A percentile compares a stretch with the other conserved stretches of the same genome.
Conservation (phyloP, 73 alveolate species). For the Tetrahymena thermophila region DNA sequence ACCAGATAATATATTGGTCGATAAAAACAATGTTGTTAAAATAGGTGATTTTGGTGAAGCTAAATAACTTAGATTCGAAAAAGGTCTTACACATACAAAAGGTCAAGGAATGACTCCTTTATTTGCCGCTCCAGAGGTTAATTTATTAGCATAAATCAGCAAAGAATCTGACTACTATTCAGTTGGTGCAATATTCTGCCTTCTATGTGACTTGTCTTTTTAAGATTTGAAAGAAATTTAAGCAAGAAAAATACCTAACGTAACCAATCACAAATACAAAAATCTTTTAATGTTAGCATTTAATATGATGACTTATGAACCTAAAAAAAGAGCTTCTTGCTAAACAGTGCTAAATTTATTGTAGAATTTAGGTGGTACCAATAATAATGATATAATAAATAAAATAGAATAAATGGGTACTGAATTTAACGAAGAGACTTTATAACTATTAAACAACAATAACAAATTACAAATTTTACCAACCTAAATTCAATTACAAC, state of each 20-base stretch:
- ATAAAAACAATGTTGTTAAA: not conserved
- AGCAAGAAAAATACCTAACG: not conserved
- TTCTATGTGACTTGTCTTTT: not conserved
- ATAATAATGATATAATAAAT: no score
- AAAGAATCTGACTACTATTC: not conserved
- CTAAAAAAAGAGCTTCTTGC: not conserved
- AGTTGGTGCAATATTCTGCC: not conserved
- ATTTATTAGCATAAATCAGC: not conserved
- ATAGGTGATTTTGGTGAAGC: not conserved
- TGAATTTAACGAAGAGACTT: not conserved
- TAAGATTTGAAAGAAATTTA: no score
- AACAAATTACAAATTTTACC: no score
- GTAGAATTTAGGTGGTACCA: not conserved
- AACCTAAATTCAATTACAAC: no score
- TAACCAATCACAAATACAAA: no score
- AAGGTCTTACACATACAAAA: not conserved
- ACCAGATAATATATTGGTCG: not conserved
- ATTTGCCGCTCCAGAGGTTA: no score
- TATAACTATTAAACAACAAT: not conserved
- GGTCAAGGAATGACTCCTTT: not conserved
- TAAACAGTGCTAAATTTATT: no score
- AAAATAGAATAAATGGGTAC: not conserved
- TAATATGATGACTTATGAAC: not conserved
- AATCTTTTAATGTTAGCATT: not conserved
- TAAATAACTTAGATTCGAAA: no score